Evolutionary conservation across 2,329 filamentous ascomycete genomes (phyloP), one percentile per base, ranked within the genome.

Genomic region (Lachnellula hyalina): DNA sequence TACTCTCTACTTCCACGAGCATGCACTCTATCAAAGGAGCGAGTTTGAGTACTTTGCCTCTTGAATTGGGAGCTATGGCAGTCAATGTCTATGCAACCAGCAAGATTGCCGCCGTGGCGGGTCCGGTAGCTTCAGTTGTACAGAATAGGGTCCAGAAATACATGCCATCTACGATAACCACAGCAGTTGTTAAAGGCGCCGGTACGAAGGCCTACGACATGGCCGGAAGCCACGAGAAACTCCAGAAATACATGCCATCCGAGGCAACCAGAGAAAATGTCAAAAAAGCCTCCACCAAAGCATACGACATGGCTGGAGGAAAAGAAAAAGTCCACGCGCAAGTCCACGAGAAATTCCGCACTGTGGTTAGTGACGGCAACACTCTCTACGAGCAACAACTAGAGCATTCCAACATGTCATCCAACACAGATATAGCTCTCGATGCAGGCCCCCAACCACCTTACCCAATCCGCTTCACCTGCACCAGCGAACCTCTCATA

Each of bases 1-100:
- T 89, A n/a, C 78, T 86, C 2, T 88, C 85, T 57, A 82, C 82
- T 0, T 85, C 84, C 0, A 74, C 77, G 0, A 83, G 83, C 56
- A 74, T 79, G 0, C 83, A 81, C 63, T 78, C 84, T 0, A 66
- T 88, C 1, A 79, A 83, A 7, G 86, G 86, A 0, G 84, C 86
- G 0, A 85, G 84, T 59, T 65, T 89, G 5, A 74, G 72, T 3
- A 87, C 82, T 0, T 73, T 89, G 68, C 86, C 86, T 0, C 65
- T 89, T 15, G 86, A 89, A 64, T 66, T 86, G 6, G 85, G 84
- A 4, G 74, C 83, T 58, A 81, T 81, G 64, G 76, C 80, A 4
- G 78, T 77, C 1, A 79, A 75, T 3, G 60, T 56, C 6, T 65
- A 68, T 42, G 66, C 61, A 15, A 64, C 58, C 36, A 65, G 62